Base-by-base conservation (phyloP, 192 early-diverging fungal species). In the Coemansia erecta region DNA sequence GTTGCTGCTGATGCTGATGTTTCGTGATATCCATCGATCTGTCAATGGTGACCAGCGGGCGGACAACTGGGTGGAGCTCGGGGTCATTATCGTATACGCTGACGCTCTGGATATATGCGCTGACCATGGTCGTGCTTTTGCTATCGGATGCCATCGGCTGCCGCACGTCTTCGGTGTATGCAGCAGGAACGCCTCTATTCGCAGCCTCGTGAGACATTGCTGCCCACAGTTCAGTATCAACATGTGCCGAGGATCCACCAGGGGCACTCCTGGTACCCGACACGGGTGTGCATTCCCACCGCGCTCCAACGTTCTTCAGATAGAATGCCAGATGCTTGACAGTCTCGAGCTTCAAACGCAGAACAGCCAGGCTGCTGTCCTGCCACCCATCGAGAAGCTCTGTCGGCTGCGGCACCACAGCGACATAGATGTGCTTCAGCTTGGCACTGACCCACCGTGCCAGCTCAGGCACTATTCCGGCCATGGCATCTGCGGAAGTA, bases 261-360 rank as follows among this genome's bases (percentile, higher is more conserved):
- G 65, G 66, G 23, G 65, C 64, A 33, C 70, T 72, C 15, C 21
- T 21, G 6, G 60, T 62, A 2, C 63, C 61, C 0, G 52, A 12
- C 9, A 31, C 37, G 4, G 76, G 70, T n/a, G 53, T 37, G 24
- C 66, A 63, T 22, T 79, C 76, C 76, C 76, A 79, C 17, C 59
- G 63, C 10, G 70, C 59, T 24, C 63, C 45, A 45, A 72, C 31
- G 12, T 60, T 61, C 49, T 72, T 79, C 9, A 72, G 39, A 37
- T 79, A 79, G 48, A 79, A n/a, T 12, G 66, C 76, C 49, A 79
- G 43, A n/a, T 79, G 76, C 56, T 79, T 79, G 18, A 62, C 60
- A 0, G 58, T 42, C 26, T 79, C 76, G 9, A 79, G 76, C 42
- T 72, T 79, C 19, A 79, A 62, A 12, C 76, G 59, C 33, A 79